A percentile compares a stretch with the other conserved stretches of the same genome.
Conservation (phyloP, 768 basidiomycete genomes). For the Kwoniella botswanensis region DNA sequence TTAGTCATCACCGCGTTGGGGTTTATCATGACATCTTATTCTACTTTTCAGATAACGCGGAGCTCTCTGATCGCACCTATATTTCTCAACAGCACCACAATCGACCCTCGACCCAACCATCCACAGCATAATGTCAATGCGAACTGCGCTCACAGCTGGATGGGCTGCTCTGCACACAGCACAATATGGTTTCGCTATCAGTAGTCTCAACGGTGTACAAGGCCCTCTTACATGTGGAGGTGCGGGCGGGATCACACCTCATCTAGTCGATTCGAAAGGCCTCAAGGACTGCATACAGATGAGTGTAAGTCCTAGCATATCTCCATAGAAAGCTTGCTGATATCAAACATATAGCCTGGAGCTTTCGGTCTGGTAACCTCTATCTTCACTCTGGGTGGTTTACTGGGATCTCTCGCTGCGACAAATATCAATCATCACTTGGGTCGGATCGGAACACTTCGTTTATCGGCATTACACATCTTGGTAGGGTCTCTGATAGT, state of each 20-base stretch:
- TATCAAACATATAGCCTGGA: slow-evolving; percentile 44
- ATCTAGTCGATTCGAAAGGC: slow-evolving; percentile 14
- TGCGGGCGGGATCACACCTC: slow-evolving; percentile 14
- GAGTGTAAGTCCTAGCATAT: slow-evolving; percentile 32
- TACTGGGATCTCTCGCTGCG: slow-evolving; percentile 64
- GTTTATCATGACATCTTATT: not conserved
- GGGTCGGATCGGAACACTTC: slow-evolving; percentile 42
- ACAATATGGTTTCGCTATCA: slow-evolving; percentile 79
- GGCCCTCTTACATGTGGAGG: slow-evolving; percentile 56
- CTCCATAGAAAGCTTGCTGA: not conserved
- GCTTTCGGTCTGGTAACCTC: slow-evolving; percentile 83
- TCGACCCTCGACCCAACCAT: not conserved
- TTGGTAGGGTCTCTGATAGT: slow-evolving; percentile 38
- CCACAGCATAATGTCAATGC: slow-evolving; percentile 6
- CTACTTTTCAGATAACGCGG: not conserved
- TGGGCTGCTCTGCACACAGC: slow-evolving; percentile 51
- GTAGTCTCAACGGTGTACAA: slow-evolving; percentile 85
- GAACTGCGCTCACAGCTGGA: slow-evolving; percentile 35
- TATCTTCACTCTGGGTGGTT: slow-evolving; percentile 83
- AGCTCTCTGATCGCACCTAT: not conserved
- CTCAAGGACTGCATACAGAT: slow-evolving; percentile 41
- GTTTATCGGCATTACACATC: slow-evolving; percentile 31
- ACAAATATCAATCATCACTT: slow-evolving; percentile 24
- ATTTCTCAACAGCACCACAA: not conserved
- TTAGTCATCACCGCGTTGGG: not conserved